Base-by-base conservation (phyloP, 225 moss, liverwort and hornwort species). In the Neckera pumila region DNA sequence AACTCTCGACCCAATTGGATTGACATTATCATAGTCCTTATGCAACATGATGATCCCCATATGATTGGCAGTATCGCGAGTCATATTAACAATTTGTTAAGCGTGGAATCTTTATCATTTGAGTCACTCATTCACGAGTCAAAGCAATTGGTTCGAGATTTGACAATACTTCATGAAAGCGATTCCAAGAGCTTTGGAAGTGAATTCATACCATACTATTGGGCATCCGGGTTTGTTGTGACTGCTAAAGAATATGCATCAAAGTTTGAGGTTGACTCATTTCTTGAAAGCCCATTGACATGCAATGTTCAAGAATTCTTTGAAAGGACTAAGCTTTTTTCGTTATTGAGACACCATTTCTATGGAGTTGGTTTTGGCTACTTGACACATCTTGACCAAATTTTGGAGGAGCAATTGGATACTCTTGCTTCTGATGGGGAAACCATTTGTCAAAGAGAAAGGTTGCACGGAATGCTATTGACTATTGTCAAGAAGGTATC, bases 361-460 rank as follows among this genome's bases (percentile, higher is more conserved):
- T 1, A 1, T 11, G 19, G 74, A 47, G 19, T 0, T 19, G 0
- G 0, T 17, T 31, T 7, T 74, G 11, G 10, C 2, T 47, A 0
- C 2, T 1, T 1, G 2, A 4, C 11, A 47, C 2, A 11, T 31
- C 0, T 19, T 0, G 14, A 27, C 45, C 45, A 9, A 45, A 45
- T 45, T 45, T 45, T 45, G 45, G 45, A 45, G 43, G 3, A 9
- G 6, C 43, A 10, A 6, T 10, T 17, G 45, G 45, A 43, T 38
- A 23, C 2, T 0, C 2, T 12, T 22, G 2, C 13, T 0, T 12
- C 0, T 14, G 4, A 1, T 25, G 2, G 0, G 3, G 6, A 14
- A 38, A 38, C 0, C 4, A 0, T 8, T 23, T 0, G 0, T 13
- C 1, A 14, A 0, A 64, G 4, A 22, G 7, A 2, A 0, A 67